Conservation (phyloP, 2,329 filamentous ascomycete species). For the Thermoascus crustaceus region DNA sequence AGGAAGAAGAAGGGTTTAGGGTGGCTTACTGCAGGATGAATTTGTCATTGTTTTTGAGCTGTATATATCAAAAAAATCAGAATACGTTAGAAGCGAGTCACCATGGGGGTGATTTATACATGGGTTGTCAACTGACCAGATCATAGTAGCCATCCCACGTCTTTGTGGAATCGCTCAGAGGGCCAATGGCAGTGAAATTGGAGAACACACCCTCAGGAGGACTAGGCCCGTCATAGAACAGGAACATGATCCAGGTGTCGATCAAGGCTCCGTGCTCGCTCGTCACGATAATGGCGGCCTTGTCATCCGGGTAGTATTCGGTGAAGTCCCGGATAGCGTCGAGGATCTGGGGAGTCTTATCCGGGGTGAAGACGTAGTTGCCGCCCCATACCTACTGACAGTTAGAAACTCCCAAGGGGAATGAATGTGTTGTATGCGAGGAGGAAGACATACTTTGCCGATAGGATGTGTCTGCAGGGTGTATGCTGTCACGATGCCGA, state of each 20-base stretch:
- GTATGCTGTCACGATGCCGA: conserved; percentile 37
- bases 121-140: conserved; percentile 31
- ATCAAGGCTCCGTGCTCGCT: conserved; percentile 40
- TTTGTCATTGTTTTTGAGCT: conserved; percentile 36
- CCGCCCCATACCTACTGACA: conserved; percentile 38
- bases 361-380: conserved; percentile 33
- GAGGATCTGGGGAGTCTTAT: conserved; percentile 28
- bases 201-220: conserved; percentile 48
- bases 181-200: conserved; percentile 45
- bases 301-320: conserved; percentile 48
- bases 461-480: conserved; percentile 25
- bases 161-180: conserved; percentile 38
- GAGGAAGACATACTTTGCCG: conserved; percentile 17
- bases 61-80: neutral
- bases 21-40: conserved; percentile 21
- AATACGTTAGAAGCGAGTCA: neutral
- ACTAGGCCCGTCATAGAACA: conserved; percentile 53
- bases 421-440: conserved; percentile 3
- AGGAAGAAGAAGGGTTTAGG: too few relatives aligned
- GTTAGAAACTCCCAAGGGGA: conserved; percentile 8
- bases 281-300: conserved; percentile 54
- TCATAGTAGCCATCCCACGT: conserved; percentile 41
- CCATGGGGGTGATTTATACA: too few relatives aligned
- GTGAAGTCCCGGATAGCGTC: conserved; percentile 27
- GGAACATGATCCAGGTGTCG: conserved; percentile 52